Evolutionary conservation across 2,329 filamentous ascomycete genomes (phyloP).

Genomic region (Neonectria punicea): DNA sequence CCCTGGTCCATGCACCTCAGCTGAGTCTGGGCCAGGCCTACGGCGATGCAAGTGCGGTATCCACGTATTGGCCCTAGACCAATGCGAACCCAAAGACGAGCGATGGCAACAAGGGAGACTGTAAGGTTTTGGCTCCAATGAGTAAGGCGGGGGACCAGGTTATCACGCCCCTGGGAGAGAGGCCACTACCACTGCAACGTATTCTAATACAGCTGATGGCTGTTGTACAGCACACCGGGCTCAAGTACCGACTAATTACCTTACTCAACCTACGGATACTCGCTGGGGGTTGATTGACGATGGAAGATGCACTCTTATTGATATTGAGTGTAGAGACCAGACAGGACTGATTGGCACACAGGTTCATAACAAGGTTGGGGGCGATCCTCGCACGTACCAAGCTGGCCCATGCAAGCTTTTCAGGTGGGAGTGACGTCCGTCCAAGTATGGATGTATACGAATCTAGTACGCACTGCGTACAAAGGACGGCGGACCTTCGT

Average conservation of each 20-base stretch:
- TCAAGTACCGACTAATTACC: background rate
- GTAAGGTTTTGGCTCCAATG: constrained; percentile 25
- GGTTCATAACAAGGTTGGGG: constrained; percentile 7
- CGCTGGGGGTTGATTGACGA: constrained; percentile 1
- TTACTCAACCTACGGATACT: background rate
- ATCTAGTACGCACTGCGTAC: background rate
- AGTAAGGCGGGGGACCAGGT: constrained; percentile 9
- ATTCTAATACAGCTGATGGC: background rate
- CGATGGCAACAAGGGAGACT: constrained; percentile 19
- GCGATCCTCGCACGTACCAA: constrained; percentile 3
- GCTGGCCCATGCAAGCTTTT: constrained; percentile 9
- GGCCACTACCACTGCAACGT: background rate
- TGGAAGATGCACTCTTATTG: background rate
- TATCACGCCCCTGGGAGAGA: constrained; percentile 2
- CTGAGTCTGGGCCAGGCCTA: constrained; percentile 42
- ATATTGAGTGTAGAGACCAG: background rate
- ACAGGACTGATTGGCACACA: constrained; percentile 2
- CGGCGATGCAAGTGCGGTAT: constrained; percentile 25
- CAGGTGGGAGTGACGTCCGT: constrained; percentile 1
- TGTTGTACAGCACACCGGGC: background rate
- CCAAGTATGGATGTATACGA: background rate
- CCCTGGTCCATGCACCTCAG: constrained; percentile 38
- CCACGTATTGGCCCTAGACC: constrained; percentile 26
- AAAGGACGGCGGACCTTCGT: background rate
- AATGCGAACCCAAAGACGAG: constrained; percentile 27